These are phyloP conservation scores for Sporobolomyces pararoseus DNA, from an alignment of 768 basidiomycete genomes.

Conservation along the genomic window DNA sequence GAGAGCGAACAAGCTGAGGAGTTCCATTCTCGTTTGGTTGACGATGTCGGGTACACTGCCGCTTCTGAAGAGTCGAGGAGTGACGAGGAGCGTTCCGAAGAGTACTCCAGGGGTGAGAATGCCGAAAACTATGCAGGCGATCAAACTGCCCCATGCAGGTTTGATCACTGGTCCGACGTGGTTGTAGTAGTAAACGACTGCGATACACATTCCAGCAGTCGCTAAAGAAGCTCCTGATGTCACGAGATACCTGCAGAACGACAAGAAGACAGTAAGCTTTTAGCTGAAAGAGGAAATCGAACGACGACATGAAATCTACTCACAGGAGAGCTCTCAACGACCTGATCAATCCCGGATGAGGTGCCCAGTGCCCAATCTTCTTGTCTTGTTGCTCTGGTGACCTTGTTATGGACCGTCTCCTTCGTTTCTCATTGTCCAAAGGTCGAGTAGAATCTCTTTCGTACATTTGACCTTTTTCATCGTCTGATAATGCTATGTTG, in stretches of 20 bases:
- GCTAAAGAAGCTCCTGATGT: slow-evolving; percentile 30
- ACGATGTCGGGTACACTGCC: slow-evolving; percentile 30
- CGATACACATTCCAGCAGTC: slow-evolving; percentile 28
- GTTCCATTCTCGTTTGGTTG: slow-evolving; percentile 35
- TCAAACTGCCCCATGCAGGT: slow-evolving; percentile 38
- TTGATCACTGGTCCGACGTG: slow-evolving; percentile 28
- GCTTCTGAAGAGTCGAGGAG: slow-evolving; percentile 22
- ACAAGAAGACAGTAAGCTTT: neutral
- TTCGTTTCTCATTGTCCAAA: no score
- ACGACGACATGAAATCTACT: neutral
- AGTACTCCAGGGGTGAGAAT: slow-evolving; percentile 30
- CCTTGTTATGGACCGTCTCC: neutral
- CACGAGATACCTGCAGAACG: slow-evolving; percentile 10
- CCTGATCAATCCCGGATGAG: slow-evolving; percentile 24
- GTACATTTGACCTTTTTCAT: slow-evolving; percentile 25
- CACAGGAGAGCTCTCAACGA: slow-evolving; percentile 22
- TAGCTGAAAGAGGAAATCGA: neutral
- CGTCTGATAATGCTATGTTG: slow-evolving; percentile 13
- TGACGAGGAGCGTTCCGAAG: slow-evolving; percentile 23
- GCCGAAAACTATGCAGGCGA: slow-evolving; percentile 37
- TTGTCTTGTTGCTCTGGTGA: slow-evolving; percentile 4
- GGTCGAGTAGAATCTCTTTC: slow-evolving; percentile 23
- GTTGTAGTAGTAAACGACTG: slow-evolving; percentile 40
- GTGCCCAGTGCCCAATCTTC: slow-evolving; percentile 23
- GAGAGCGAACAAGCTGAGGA: slow-evolving; percentile 24